Conservation (phyloP, 495 filamentous ascomycete genomes). For the Annulohypoxylon bovei region DNA sequence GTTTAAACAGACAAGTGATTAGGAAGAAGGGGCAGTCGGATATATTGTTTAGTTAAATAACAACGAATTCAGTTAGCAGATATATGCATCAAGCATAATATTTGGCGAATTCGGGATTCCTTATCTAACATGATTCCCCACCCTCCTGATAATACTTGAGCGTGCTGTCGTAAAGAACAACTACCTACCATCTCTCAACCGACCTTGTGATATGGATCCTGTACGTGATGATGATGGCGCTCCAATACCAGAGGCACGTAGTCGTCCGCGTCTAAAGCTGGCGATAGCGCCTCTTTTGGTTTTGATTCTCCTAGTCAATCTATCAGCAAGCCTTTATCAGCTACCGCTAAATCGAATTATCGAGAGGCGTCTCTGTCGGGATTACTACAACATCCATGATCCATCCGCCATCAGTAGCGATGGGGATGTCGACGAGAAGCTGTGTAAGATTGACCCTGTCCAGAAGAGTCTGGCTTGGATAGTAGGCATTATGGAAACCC, state of each 20-base stretch:
- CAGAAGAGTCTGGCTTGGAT: constrained; percentile 57
- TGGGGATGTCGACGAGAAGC: constrained; percentile 53
- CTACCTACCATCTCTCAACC: not conserved
- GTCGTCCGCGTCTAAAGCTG: constrained; percentile 7
- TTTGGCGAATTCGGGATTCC: not conserved
- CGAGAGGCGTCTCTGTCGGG: constrained; percentile 57
- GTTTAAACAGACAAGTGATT: not conserved
- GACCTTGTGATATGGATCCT: constrained; percentile 10
- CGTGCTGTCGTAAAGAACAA: not conserved
- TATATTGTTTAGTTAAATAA: not conserved
- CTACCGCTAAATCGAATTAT: constrained; percentile 60
- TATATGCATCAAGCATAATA: not conserved
- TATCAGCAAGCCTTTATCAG: constrained; percentile 57
- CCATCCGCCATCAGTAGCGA: constrained; percentile 47
- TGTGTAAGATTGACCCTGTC: constrained; percentile 58
- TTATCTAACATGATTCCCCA: not conserved
- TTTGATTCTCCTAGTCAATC: constrained; percentile 55
- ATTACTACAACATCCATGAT: constrained; percentile 54
- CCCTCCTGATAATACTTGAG: not conserved
- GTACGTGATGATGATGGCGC: not conserved
- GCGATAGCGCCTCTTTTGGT: constrained; percentile 48
- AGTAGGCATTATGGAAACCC: constrained; percentile 54
- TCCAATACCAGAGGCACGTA: not conserved
- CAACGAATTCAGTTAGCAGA: not conserved
- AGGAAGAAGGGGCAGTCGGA: not conserved